phyloP scores from a whole-genome alignment of 352 stramenopile species.

The Discostella stelligera region DNA sequence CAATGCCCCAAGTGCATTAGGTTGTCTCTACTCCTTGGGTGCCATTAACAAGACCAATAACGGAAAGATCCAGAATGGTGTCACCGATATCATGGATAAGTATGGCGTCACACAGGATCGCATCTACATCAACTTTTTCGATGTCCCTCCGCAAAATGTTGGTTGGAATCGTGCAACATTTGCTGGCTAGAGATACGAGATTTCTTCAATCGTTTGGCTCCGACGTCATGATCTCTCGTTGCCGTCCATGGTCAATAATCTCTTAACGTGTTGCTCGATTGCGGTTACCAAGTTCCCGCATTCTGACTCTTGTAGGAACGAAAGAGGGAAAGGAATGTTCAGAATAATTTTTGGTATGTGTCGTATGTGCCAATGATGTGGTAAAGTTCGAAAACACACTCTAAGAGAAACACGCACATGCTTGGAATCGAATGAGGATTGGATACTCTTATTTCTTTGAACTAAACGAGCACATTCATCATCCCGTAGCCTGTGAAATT shows the following conservation, averaged over 20 bases:
- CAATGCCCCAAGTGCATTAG: slow-evolving; percentile 62
- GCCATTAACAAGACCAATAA: slow-evolving; percentile 67
- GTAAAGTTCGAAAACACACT: not conserved
- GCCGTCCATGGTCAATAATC: not conserved
- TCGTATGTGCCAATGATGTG: not conserved
- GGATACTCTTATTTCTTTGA: slow-evolving; percentile 94
- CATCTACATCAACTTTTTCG: slow-evolving; percentile 83
- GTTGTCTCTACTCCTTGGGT: slow-evolving; percentile 65
- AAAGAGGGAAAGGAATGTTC: not conserved
- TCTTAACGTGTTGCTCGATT: slow-evolving; percentile 3
- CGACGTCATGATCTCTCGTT: too few species aligned
- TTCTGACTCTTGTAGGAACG: not conserved
- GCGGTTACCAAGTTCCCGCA: not conserved
- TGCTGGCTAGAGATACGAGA: too few species aligned
- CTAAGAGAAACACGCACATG: slow-evolving; percentile 61
- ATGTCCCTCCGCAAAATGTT: slow-evolving; percentile 68
- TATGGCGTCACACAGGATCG: slow-evolving; percentile 57
- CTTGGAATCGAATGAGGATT: slow-evolving; percentile 91
- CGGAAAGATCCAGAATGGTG: slow-evolving; percentile 57
- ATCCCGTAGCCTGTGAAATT: slow-evolving; percentile 91
- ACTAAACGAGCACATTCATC: slow-evolving; percentile 91
- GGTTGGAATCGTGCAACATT: slow-evolving; percentile 51
- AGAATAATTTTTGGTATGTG: not conserved
- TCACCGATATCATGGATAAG: slow-evolving; percentile 64
- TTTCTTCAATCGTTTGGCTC: too few species aligned